Conservation (phyloP, 495 filamentous ascomycete genomes). For the Endocarpon pusillum region DNA sequence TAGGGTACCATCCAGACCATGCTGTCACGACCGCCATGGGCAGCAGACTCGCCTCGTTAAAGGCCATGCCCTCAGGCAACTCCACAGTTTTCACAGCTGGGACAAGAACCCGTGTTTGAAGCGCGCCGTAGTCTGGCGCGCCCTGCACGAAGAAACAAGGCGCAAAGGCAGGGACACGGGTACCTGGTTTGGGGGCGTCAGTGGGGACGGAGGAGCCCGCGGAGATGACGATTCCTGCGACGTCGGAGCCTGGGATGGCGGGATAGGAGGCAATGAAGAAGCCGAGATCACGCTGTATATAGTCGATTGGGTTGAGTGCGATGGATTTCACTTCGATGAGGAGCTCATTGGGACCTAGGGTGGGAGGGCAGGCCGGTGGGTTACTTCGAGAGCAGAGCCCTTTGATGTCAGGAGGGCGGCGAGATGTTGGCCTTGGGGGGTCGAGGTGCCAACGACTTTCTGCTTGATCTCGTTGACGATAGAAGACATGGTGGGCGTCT, state of each 20-base stretch:
- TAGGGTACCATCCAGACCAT: conserved; percentile 17
- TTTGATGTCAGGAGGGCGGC: conserved; percentile 14
- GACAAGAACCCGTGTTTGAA: conserved; percentile 24
- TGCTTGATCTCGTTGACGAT: neutral
- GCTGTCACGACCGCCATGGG: conserved; percentile 24
- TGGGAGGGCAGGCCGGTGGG: conserved; percentile 13
- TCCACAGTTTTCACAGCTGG: conserved; percentile 14
- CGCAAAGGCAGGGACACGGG: conserved; percentile 26
- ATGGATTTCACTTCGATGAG: conserved; percentile 31
- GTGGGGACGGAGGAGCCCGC: conserved; percentile 21
- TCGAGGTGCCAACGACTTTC: neutral
- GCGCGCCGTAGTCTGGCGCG: conserved; percentile 21
- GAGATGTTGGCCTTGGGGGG: conserved; percentile 12
- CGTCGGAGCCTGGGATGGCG: conserved; percentile 24
- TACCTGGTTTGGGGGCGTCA: conserved; percentile 16
- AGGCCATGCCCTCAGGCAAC: conserved; percentile 22
- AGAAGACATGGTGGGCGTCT: neutral
- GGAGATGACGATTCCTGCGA: conserved; percentile 21
- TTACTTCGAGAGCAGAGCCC: conserved; percentile 11
- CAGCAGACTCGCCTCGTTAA: conserved; percentile 27
- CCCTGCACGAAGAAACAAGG: conserved; percentile 17
- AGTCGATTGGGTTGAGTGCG: conserved; percentile 33
- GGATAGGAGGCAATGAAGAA: conserved; percentile 24
- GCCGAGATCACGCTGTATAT: conserved; percentile 19
- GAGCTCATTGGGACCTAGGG: conserved; percentile 30